Conservation (phyloP, 75 land plant species). For the Pinus tabuliformis region DNA sequence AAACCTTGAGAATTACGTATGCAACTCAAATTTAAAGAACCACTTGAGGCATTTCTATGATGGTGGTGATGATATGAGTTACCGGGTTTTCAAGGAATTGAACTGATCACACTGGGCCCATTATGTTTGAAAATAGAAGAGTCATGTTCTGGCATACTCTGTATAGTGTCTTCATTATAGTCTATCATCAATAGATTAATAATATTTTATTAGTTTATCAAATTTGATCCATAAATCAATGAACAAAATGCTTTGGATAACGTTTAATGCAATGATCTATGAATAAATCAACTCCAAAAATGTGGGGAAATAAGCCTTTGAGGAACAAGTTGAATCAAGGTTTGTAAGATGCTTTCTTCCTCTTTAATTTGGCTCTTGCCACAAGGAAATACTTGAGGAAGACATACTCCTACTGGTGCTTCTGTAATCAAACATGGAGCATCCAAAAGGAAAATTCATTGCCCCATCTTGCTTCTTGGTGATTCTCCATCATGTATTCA, state of each 20-base stretch:
- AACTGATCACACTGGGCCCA: slow-evolving; percentile 71
- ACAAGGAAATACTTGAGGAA: slow-evolving; percentile 62
- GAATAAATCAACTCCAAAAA: slow-evolving; percentile 62
- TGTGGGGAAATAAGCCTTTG: slow-evolving; percentile 26
- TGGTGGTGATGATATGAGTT: slow-evolving; percentile 53
- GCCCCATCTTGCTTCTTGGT: slow-evolving; percentile 35
- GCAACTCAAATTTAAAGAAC: not conserved
- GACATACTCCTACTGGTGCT: not conserved
- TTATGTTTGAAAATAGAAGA: slow-evolving; percentile 63
- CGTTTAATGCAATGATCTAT: no score
- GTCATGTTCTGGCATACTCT: slow-evolving; percentile 52
- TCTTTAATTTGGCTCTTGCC: slow-evolving; percentile 35
- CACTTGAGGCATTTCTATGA: slow-evolving; percentile 71
- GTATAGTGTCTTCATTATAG: slow-evolving; percentile 5
- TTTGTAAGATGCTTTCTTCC: slow-evolving; percentile 70
- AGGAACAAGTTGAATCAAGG: slow-evolving; percentile 37
- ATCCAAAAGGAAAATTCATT: slow-evolving; percentile 33
- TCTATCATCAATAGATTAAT: not conserved
- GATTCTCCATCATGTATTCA: slow-evolving; percentile 29
- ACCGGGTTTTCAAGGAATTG: slow-evolving; percentile 59
- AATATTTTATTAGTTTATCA: not conserved
- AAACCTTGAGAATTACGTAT: not conserved
- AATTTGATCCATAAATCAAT: no score
- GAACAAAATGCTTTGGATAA: no score
- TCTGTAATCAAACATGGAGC: slow-evolving; percentile 13